Percentiles rank a stretch among this genome's conserved stretches.
Evolutionary conservation across 345 rosid species (phyloP).

Genomic region (Moringa oleifera): DNA sequence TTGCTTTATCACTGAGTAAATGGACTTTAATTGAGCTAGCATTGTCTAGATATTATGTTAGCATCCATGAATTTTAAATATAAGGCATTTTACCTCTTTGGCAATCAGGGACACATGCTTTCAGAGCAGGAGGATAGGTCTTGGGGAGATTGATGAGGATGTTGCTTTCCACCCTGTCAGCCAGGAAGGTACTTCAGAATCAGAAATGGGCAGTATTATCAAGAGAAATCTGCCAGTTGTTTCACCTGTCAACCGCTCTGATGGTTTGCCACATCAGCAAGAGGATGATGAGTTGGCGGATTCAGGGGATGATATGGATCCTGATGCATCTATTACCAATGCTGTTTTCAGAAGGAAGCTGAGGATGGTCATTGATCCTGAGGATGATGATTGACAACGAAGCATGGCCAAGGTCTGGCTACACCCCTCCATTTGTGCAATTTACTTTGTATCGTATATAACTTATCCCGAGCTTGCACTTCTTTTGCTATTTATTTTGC

Average conservation of each 20-base stretch:
- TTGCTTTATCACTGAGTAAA: too few species aligned
- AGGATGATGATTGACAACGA: constrained; percentile 52
- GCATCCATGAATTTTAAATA: not conserved
- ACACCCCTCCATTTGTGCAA: too few species aligned
- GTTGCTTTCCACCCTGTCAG: constrained; percentile 11
- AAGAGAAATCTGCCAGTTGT: constrained; percentile 5
- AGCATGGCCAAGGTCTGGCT: not conserved
- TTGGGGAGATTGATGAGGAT: constrained; percentile 9
- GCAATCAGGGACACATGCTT: constrained; percentile 27
- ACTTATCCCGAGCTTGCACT: too few species aligned
- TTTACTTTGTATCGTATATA: too few species aligned
- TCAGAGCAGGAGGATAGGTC: not conserved
- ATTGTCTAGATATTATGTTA: not conserved
- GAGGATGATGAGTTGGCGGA: constrained; percentile 38
- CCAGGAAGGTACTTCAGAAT: constrained; percentile 22
- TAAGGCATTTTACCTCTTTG: not conserved
- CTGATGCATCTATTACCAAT: constrained; percentile 16
- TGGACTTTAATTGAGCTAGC: too few species aligned
- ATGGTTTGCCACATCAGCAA: constrained; percentile 20
- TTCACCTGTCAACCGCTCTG: constrained; percentile 15
- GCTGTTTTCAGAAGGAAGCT: constrained; percentile 43
- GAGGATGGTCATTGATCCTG: constrained; percentile 57
- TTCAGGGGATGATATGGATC: constrained; percentile 27
- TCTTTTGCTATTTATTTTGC: too few species aligned
- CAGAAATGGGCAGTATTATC: constrained; percentile 16